Base-by-base conservation (phyloP, 2,329 filamentous ascomycete genomes). In the Lachnellula willkommii region DNA sequence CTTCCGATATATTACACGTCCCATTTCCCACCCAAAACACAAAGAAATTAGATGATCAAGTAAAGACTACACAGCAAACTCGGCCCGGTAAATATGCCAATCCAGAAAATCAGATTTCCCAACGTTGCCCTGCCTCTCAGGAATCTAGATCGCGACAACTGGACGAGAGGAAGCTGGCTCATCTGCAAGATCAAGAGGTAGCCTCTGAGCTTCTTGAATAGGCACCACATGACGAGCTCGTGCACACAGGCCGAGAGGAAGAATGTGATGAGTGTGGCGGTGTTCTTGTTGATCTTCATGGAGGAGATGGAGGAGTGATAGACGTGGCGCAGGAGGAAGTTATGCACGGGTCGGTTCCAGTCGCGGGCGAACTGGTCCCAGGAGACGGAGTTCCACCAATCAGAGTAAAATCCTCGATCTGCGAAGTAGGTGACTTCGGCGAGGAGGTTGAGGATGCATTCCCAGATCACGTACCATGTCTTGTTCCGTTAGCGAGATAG, bases 391-490 rank as follows among this genome's bases (percentile, higher is more conserved):
- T 85, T 85, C 82, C 82, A 84, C 82, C 82, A 85, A 49, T 79
- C 77, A 40, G 79, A 77, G 64, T 85, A 85, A 70, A 91, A 91
- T 58, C 83, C 85, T 47, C 88, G 81, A 68, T 92, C 89, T 4
- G 88, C 88, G 68, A 92, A 93, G 60, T 78, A 77, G 0, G 88
- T 91, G 54, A 92, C 69, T 70, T 93, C 89, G 4, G 88, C 89
- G 22, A 92, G 75, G 14, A 89, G 80, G 69, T 92, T 92, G 58
- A 91, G 75, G 37, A 86, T 80, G 3, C 82, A 83, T 69, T 87
- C 84, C 89, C 89, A 93, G 61, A 92, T 91, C 28, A 93, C 79
- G 69, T 91, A 92, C 85, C 88, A 93, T 0, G 83, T 79, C 55
- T 78, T 73, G 77, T 20, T 47, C 8, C n/a, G 46, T 61, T 53